Percentiles rank a stretch among this genome's conserved stretches.
Evolutionary conservation across 2,329 filamentous ascomycete genomes (phyloP).

Genomic region (Rutstroemia sp.): DNA sequence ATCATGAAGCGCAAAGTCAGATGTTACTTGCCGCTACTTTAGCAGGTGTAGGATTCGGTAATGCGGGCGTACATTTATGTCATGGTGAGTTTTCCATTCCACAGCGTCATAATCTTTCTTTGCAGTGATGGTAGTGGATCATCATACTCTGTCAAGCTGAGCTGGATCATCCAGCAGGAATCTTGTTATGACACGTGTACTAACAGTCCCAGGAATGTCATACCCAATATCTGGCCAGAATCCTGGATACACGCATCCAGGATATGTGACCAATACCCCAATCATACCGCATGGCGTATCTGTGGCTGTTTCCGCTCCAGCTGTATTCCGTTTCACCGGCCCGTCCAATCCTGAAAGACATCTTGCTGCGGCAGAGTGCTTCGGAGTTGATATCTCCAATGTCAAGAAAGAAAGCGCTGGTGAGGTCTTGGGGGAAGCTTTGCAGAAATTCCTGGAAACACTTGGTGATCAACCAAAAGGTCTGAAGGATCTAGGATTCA

Average conservation of each 20-base stretch:
- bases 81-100: constrained; percentile 39
- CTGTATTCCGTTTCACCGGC: constrained; percentile 89
- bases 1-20: constrained; percentile 84
- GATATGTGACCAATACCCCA: constrained; percentile 69
- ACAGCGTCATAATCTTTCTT: too few species aligned
- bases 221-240: constrained; percentile 97
- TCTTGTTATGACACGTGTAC: not conserved
- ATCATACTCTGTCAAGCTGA: not conserved
- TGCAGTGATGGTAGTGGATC: not conserved
- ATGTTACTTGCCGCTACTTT: constrained; percentile 94
- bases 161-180: not conserved
- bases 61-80: constrained; percentile 88
- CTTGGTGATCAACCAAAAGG: constrained; percentile 89
- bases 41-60: constrained; percentile 93
- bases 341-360: constrained; percentile 90
- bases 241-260: constrained; percentile 77
- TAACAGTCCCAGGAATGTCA: constrained; percentile 62
- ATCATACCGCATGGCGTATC: constrained; percentile 96
- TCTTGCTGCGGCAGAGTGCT: constrained; percentile 78
- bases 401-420: constrained; percentile 87
- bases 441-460: constrained; percentile 71
- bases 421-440: constrained; percentile 76
- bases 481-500: constrained; percentile 76
- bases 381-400: constrained; percentile 81
- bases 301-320: constrained; percentile 86